A percentile compares a stretch with the other conserved stretches of the same genome.
Evolutionary conservation across 192 early-diverging fungal species (phyloP).

Genomic region (Chytriomyces sp.): DNA sequence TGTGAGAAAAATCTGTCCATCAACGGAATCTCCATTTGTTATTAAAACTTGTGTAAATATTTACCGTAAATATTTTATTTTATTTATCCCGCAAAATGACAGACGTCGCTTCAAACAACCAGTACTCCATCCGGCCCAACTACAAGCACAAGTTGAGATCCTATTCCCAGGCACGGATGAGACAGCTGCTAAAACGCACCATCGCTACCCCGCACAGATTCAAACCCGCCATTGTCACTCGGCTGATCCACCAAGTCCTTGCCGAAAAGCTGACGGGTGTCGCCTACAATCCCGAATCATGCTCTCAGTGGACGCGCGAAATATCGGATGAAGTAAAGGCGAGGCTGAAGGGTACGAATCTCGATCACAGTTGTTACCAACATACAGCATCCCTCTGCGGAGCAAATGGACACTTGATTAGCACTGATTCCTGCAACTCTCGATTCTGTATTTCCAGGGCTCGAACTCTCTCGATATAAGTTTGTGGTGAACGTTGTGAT

Average conservation of each 20-base stretch:
- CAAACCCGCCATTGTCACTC: constrained; percentile 51
- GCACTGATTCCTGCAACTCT: not conserved
- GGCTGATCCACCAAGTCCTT: constrained; percentile 56
- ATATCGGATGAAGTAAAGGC: constrained; percentile 67
- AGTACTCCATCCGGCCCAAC: constrained; percentile 62
- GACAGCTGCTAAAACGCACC: not conserved
- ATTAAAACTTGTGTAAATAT: too few species aligned
- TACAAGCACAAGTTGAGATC: constrained; percentile 58
- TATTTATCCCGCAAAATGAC: not conserved
- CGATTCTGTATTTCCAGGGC: constrained; percentile 34
- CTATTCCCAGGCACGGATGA: not conserved
- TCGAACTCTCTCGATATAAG: constrained; percentile 62
- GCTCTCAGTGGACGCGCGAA: constrained; percentile 59
- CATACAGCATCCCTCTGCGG: not conserved
- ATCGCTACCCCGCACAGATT: constrained; percentile 57
- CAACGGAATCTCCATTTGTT: too few species aligned
- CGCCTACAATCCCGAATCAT: constrained; percentile 56
- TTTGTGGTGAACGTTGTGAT: constrained; percentile 64
- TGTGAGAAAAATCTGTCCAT: too few species aligned
- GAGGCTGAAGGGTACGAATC: constrained; percentile 56
- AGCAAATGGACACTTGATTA: constrained; percentile 7
- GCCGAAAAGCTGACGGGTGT: constrained; percentile 49
- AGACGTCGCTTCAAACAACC: not conserved
- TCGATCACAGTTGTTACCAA: not conserved
- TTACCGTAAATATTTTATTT: not conserved